These are phyloP conservation scores for Talaromyces nanjingensis DNA, from an alignment of 495 filamentous ascomycete species.

Conservation along the genomic window DNA sequence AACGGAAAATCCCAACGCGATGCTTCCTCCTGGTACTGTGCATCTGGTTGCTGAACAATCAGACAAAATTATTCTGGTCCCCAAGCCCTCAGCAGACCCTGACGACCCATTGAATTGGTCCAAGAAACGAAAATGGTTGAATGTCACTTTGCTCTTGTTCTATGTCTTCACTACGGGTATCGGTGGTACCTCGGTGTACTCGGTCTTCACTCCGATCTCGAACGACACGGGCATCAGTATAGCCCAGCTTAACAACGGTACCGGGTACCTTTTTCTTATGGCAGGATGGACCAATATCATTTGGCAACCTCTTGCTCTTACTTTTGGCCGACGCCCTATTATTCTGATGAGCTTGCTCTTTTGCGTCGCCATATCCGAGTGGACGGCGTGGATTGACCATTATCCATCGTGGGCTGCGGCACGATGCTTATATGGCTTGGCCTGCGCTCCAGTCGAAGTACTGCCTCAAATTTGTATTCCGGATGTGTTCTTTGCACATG, in stretches of 20 bases:
- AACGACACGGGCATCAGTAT: slow-evolving; percentile 27
- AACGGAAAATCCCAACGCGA: background rate
- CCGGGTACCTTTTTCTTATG: slow-evolving; percentile 28
- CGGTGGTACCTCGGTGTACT: slow-evolving; percentile 8
- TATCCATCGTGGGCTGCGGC: slow-evolving; percentile 44
- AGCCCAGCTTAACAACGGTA: slow-evolving; percentile 21
- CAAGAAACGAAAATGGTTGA: slow-evolving; percentile 28
- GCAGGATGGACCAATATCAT: slow-evolving; percentile 29
- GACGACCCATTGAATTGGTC: slow-evolving; percentile 47
- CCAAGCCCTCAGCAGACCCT: slow-evolving; percentile 36
- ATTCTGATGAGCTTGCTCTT: slow-evolving; percentile 21
- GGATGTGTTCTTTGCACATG: slow-evolving; percentile 47
- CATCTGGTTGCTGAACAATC: slow-evolving; percentile 32
- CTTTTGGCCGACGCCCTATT: slow-evolving; percentile 26
- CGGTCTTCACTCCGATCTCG: slow-evolving; percentile 7
- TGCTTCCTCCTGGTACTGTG: slow-evolving; percentile 25
- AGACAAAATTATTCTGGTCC: slow-evolving; percentile 37
- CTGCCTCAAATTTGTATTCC: slow-evolving; percentile 42
- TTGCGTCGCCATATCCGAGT: slow-evolving; percentile 30
- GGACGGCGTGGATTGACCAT: slow-evolving; percentile 35
- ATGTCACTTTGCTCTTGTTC: slow-evolving; percentile 5
- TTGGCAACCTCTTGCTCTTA: slow-evolving; percentile 25
- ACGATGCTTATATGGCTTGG: slow-evolving; percentile 45
- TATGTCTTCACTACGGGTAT: slow-evolving; percentile 9
- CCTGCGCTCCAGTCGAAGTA: slow-evolving; percentile 44